A percentile compares a stretch with the other conserved stretches of the same genome.
These are phyloP conservation scores for Chaetoceros tenuissimus DNA, from an alignment of 108 stramenopile genomes.

Conservation along the genomic window DNA sequence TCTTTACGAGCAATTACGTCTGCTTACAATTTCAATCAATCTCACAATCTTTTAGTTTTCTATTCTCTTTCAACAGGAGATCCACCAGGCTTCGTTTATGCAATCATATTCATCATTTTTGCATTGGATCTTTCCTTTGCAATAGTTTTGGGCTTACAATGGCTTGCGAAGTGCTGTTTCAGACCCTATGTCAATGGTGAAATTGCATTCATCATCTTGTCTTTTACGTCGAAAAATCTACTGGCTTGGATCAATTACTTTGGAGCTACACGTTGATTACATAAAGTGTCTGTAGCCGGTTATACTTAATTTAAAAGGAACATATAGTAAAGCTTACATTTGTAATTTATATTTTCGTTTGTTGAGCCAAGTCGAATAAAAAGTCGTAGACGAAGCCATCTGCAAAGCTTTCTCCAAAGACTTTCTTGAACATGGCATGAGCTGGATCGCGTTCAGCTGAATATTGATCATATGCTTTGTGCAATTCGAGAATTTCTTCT, in stretches of 20 bases:
- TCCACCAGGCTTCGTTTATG: conserved; percentile 10
- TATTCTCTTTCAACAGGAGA: not conserved
- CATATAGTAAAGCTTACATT: too few species aligned
- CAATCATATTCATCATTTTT: conserved; percentile 11
- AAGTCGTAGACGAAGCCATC: conserved; percentile 45
- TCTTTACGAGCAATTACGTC: too few species aligned
- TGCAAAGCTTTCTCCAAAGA: conserved; percentile 44
- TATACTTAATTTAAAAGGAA: too few species aligned
- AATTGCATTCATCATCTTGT: conserved; percentile 10
- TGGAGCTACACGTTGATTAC: conserved; percentile 3
- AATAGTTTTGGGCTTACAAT: conserved; percentile 10
- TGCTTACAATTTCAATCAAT: too few species aligned
- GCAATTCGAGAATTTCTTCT: conserved; percentile 4
- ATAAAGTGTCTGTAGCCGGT: too few species aligned
- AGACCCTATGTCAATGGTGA: conserved; percentile 15
- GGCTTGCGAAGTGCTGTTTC: conserved; percentile 7
- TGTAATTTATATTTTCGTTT: too few species aligned
- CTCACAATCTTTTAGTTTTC: too few species aligned
- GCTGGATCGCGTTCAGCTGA: conserved; percentile 58
- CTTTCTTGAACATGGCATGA: conserved; percentile 38
- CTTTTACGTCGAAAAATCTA: conserved; percentile 14
- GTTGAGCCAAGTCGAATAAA: conserved; percentile 40
- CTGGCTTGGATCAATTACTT: conserved; percentile 14
- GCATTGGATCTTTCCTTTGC: conserved; percentile 12
- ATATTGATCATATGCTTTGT: conserved; percentile 48